These are phyloP conservation scores for Ceratocystis eucalypticola DNA, from an alignment of 2,329 filamentous ascomycete species.

Conservation along the genomic window DNA sequence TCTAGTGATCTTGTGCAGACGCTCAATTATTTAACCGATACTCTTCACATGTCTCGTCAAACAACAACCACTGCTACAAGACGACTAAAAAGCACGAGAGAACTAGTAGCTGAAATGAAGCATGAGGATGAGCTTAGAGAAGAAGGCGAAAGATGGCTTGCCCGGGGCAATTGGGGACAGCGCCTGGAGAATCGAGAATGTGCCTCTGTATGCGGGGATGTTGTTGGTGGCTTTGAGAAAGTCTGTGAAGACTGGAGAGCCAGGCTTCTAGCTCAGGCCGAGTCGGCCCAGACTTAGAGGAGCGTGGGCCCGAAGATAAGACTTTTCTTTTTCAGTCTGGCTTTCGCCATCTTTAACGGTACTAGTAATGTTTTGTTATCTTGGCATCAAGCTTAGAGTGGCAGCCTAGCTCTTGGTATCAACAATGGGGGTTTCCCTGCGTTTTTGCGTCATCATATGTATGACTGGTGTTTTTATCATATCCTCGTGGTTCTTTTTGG, in stretches of 20 bases:
- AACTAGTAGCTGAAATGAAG: constrained; percentile 73
- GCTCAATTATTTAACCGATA: constrained; percentile 76
- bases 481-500: not conserved
- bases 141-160: constrained; percentile 70
- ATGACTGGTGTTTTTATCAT: not conserved
- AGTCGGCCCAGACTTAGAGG: constrained; percentile 31
- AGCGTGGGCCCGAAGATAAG: too few relatives aligned
- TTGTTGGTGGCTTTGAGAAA: constrained; percentile 84
- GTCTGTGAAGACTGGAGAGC: constrained; percentile 76
- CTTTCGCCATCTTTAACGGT: not conserved
- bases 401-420: not conserved
- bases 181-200: constrained; percentile 66
- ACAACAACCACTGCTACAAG: constrained; percentile 70
- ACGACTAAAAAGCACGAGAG: constrained; percentile 65
- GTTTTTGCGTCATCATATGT: not conserved
- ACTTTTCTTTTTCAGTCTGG: not conserved
- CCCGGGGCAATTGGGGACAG: constrained; percentile 69
- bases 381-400: not conserved
- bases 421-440: not conserved
- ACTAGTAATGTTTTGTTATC: not conserved
- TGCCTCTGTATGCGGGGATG: constrained; percentile 68
- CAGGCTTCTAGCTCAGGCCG: constrained; percentile 54
- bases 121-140: constrained; percentile 71
- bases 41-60: constrained; percentile 86
- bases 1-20: constrained; percentile 64